Conservation (phyloP, 2,329 filamentous ascomycete genomes). For the Xylariaceae sp. region DNA sequence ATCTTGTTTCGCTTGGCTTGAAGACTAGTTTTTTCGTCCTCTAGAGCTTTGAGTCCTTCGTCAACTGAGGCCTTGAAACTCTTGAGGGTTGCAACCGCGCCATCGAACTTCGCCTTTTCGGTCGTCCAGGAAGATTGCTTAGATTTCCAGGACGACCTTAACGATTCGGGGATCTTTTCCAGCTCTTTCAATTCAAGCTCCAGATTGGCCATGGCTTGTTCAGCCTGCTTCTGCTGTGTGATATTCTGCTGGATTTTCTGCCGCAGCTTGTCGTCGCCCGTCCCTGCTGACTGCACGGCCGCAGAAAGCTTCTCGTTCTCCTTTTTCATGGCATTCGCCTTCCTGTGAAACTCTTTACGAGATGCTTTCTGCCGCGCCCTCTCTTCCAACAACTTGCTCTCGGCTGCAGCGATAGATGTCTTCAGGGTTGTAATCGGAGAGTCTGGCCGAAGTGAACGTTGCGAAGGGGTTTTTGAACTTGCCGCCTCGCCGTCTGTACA, state of each 20-base stretch:
- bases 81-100: conserved; percentile 49
- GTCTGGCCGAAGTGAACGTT: conserved; percentile 63
- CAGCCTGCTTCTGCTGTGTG: conserved; percentile 63
- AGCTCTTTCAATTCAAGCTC: conserved; percentile 57
- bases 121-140: conserved; percentile 48
- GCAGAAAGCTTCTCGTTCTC: conserved; percentile 66
- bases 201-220: conserved; percentile 51
- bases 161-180: conserved; percentile 57
- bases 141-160: conserved; percentile 51
- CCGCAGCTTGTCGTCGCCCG: conserved; percentile 68
- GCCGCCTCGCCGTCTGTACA: conserved; percentile 36
- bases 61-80: conserved; percentile 57
- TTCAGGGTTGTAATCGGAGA: conserved; percentile 72
- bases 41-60: conserved; percentile 55
- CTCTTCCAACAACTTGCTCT: conserved; percentile 64
- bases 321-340: conserved; percentile 60
- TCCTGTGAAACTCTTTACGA: conserved; percentile 69
- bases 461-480: conserved; percentile 37
- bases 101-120: conserved; percentile 57
- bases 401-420: conserved; percentile 67
- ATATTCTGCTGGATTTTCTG: conserved; percentile 71
- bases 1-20: conserved; percentile 69
- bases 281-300: conserved; percentile 62
- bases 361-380: conserved; percentile 62
- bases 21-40: conserved; percentile 57